A percentile compares a stretch with the other conserved stretches of the same genome.
phyloP scores from a whole-genome alignment of 352 stramenopile genomes.

The Phytophthora cryptogea region DNA sequence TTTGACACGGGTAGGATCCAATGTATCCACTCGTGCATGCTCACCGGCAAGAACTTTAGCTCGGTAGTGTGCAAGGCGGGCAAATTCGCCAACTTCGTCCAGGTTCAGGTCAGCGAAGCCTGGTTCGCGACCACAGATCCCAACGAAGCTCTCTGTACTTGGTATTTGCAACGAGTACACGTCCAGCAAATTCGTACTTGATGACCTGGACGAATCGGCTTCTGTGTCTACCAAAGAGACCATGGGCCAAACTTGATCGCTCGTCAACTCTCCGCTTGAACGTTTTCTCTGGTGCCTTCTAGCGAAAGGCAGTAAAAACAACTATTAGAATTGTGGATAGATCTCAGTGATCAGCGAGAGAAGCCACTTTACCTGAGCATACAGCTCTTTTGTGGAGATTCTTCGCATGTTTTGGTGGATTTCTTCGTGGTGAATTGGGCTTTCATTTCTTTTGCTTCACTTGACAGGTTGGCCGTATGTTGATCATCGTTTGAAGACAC shows the following conservation, averaged over 20 bases:
- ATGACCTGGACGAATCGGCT: neutral
- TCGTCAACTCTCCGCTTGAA: slow-evolving; percentile 13
- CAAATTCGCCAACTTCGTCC: slow-evolving; percentile 51
- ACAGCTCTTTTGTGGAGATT: slow-evolving; percentile 33
- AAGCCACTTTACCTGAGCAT: slow-evolving; percentile 30
- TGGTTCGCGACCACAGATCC: slow-evolving; percentile 24
- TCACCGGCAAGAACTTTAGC: slow-evolving; percentile 47
- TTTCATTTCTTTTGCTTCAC: neutral
- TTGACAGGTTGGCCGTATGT: neutral
- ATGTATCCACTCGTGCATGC: slow-evolving; percentile 27
- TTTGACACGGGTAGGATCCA: slow-evolving; percentile 33
- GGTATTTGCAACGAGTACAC: slow-evolving; percentile 46
- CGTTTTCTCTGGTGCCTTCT: slow-evolving; percentile 24
- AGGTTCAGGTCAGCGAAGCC: slow-evolving; percentile 55
- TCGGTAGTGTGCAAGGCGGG: slow-evolving; percentile 63
- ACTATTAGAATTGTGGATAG: neutral
- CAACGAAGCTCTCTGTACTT: slow-evolving; percentile 24
- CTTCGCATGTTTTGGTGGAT: slow-evolving; percentile 11
- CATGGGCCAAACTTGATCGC: neutral
- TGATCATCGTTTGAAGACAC: slow-evolving; percentile 2
- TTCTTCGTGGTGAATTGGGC: slow-evolving; percentile 10
- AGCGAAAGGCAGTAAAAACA: slow-evolving; percentile 3
- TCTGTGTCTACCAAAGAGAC: neutral
- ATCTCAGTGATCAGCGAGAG: neutral
- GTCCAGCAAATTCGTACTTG: slow-evolving; percentile 40